Percentiles rank a stretch among this genome's conserved stretches.
Evolutionary conservation across 352 stramenopile species (phyloP).

Genomic region (Phytophthora agathidicida): DNA sequence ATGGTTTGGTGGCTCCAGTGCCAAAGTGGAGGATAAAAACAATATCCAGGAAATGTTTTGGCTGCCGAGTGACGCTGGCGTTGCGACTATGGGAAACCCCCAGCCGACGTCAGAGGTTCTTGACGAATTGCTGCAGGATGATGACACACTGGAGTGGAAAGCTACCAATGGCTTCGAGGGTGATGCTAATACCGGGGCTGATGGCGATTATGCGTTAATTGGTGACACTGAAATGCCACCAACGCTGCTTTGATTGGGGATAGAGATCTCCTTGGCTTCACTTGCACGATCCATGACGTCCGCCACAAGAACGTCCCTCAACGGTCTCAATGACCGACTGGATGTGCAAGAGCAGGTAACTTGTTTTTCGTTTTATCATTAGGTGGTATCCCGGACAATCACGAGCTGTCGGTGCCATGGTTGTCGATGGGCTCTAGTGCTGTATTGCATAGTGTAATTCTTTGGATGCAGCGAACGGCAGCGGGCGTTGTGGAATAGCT

Average conservation of each 20-base stretch:
- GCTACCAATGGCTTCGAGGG: slow-evolving; percentile 14
- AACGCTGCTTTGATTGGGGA: slow-evolving; percentile 34
- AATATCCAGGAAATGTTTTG: slow-evolving; percentile 9
- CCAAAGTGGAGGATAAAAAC: background rate
- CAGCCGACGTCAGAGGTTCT: slow-evolving; percentile 31
- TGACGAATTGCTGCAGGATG: slow-evolving; percentile 38
- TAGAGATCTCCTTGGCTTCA: slow-evolving; percentile 8
- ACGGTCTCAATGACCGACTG: background rate
- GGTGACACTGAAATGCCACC: slow-evolving; percentile 31
- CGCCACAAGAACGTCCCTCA: background rate
- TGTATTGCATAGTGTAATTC: slow-evolving; percentile 19
- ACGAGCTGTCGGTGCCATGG: background rate
- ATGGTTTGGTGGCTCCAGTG: slow-evolving; percentile 6
- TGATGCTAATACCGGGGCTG: too few relatives aligned
- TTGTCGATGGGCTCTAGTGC: slow-evolving; percentile 4
- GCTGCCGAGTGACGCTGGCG: slow-evolving; percentile 4
- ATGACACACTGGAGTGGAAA: slow-evolving; percentile 43
- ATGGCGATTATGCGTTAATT: slow-evolving; percentile 33
- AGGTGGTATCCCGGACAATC: slow-evolving; percentile 7
- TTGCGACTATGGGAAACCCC: slow-evolving; percentile 3
- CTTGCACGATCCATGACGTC: slow-evolving; percentile 1
- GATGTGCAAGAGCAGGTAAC: slow-evolving; percentile 18
- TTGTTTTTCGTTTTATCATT: slow-evolving; percentile 12
- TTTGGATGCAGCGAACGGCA: slow-evolving; percentile 18
- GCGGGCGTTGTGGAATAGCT: slow-evolving; percentile 2